Evolutionary conservation across 768 basidiomycete genomes (phyloP).

Genomic region (Tulasnella sp.): DNA sequence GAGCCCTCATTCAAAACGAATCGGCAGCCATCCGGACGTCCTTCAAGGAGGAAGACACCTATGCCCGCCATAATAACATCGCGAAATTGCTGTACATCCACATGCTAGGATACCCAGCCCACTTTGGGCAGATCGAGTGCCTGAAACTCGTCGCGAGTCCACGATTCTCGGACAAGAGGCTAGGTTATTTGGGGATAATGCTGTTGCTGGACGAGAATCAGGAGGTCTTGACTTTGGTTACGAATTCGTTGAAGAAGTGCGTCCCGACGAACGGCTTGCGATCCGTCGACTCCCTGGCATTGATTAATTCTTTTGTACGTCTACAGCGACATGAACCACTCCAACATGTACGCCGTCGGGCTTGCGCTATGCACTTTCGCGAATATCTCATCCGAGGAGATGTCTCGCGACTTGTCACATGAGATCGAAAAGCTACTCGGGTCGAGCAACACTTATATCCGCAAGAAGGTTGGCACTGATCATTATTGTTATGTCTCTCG

Average conservation of each 20-base stretch:
- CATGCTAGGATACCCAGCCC: constrained; percentile 97
- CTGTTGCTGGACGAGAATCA: constrained; percentile 93
- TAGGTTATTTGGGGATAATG: constrained; percentile 98
- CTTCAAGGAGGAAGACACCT: constrained; percentile 94
- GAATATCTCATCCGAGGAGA: constrained; percentile 98
- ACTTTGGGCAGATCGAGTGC: constrained; percentile 98
- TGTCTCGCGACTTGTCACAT: constrained; percentile 96
- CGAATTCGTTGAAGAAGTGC: constrained; percentile 97
- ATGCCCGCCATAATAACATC: constrained; percentile 91
- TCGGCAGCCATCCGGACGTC: constrained; percentile 94
- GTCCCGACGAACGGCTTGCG: constrained; percentile 27
- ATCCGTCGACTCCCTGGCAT: neutral
- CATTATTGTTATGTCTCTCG: neutral
- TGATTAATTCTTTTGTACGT: neutral
- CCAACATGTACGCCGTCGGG: constrained; percentile 98
- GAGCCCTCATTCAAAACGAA: constrained; percentile 92
- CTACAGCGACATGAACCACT: constrained; percentile 94
- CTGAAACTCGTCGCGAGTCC: constrained; percentile 91
- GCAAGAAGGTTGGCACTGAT: constrained; percentile 72
- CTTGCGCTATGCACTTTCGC: constrained; percentile 96
- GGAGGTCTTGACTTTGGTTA: constrained; percentile 93
- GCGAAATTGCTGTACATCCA: constrained; percentile 98
- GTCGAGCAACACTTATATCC: constrained; percentile 96
- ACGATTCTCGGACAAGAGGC: constrained; percentile 88
- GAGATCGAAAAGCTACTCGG: constrained; percentile 97